A percentile compares a stretch with the other conserved stretches of the same genome.
Evolutionary conservation across 1,139 yeast genomes (phyloP).

Genomic region (Scheffersomyces lignicola): DNA sequence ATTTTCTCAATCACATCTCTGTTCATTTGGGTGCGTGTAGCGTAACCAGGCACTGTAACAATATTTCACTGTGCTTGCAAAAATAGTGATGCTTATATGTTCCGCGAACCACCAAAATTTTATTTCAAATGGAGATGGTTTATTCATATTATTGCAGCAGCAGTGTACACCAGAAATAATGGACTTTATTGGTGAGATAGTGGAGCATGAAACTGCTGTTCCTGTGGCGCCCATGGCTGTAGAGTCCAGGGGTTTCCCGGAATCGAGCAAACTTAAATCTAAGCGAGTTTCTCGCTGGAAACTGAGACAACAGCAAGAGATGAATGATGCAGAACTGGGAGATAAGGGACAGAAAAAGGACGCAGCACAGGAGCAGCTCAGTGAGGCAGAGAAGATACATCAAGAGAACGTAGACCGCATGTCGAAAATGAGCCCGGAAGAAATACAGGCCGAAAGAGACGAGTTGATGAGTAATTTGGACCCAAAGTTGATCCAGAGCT

Average conservation of each 20-base stretch:
- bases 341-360: constrained; percentile 6
- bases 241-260: constrained; percentile 45
- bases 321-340: neutral
- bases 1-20: too few species aligned
- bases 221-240: constrained; percentile 21
- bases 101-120: too few species aligned
- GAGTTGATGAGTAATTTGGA: constrained; percentile 68
- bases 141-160: too few species aligned
- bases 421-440: constrained; percentile 63
- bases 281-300: constrained; percentile 28
- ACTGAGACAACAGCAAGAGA: constrained; percentile 11
- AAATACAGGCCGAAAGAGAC: constrained; percentile 62
- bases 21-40: too few species aligned
- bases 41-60: too few species aligned
- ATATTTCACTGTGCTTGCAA: too few species aligned
- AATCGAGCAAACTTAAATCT: constrained; percentile 24
- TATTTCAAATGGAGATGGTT: too few species aligned
- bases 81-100: too few species aligned
- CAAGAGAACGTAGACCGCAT: constrained; percentile 69
- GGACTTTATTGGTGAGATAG: constrained; percentile 77
- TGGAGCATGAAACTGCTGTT: constrained; percentile 46
- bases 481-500: constrained; percentile 63
- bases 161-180: too few species aligned
- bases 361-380: constrained; percentile 6
- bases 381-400: constrained; percentile 73